Conservation (phyloP, 1,284 basidiomycete species). For the Farysia itapuensis region DNA sequence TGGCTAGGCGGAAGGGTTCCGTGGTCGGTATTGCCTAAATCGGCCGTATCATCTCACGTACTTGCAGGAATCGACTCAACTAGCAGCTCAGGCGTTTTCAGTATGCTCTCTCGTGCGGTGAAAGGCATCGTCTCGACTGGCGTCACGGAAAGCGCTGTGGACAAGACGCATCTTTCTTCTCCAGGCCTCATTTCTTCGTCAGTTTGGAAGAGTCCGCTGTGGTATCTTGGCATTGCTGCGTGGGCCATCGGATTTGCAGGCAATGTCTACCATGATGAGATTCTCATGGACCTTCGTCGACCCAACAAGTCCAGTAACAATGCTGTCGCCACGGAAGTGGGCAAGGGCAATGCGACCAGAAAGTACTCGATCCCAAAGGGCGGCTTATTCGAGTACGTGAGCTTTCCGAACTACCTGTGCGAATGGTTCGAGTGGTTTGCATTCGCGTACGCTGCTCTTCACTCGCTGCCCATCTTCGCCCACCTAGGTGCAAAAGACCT, state of each 20-base stretch:
- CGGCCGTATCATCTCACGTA: conserved; percentile 56
- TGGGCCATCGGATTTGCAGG: conserved; percentile 75
- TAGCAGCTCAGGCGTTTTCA: no score
- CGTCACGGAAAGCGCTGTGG: conserved; percentile 11
- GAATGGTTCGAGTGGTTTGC: conserved; percentile 66
- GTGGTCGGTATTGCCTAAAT: conserved; percentile 27
- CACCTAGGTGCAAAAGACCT: conserved; percentile 15
- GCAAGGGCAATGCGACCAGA: conserved; percentile 57
- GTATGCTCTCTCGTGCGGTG: no score
- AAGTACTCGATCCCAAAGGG: conserved; percentile 83
- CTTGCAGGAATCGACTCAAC: no score
- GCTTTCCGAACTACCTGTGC: conserved; percentile 90
- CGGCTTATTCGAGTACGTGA: conserved; percentile 74
- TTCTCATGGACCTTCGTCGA: conserved; percentile 70
- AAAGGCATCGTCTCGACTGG: conserved; percentile 4
- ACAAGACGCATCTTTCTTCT: conserved; percentile 10
- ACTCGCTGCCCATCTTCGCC: conserved; percentile 37
- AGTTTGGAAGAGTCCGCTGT: conserved; percentile 61
- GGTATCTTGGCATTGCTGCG: conserved; percentile 69
- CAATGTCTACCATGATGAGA: conserved; percentile 84
- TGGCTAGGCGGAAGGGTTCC: conserved; percentile 61
- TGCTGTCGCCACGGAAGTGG: conserved; percentile 8
- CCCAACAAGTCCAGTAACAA: conserved; percentile 8
- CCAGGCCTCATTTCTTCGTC: conserved; percentile 37
- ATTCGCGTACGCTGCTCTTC: conserved; percentile 45